phyloP scores from a whole-genome alignment of 805 yeast genomes.

The Yarrowia osloensis region DNA sequence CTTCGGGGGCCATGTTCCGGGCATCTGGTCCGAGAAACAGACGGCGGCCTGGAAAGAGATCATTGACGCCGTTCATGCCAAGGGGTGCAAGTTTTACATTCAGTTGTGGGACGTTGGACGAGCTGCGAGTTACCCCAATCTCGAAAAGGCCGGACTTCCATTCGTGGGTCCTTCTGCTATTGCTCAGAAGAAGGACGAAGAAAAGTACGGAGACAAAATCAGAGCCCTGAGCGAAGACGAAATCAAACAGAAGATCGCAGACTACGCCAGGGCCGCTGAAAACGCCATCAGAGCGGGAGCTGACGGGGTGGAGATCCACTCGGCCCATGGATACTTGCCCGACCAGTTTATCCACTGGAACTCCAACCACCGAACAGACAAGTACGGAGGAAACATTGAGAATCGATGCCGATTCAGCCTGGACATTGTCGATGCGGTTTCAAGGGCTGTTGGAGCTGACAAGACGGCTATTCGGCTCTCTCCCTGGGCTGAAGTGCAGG shows the following conservation, averaged over 20 bases:
- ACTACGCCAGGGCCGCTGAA: conserved; percentile 55
- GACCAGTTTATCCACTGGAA: conserved; percentile 50
- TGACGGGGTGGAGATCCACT: conserved; percentile 67
- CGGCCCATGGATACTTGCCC: conserved; percentile 62
- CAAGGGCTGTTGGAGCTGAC: conserved; percentile 55
- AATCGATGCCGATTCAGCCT: conserved; percentile 54
- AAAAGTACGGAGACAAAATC: conserved; percentile 15
- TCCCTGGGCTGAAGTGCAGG: conserved; percentile 35
- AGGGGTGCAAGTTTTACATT: conserved; percentile 43
- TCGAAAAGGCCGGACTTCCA: not conserved
- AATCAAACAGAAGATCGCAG: conserved; percentile 47
- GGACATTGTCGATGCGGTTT: conserved; percentile 56
- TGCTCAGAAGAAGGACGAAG: conserved; percentile 39
- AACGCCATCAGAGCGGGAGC: conserved; percentile 56
- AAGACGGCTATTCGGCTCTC: conserved; percentile 49
- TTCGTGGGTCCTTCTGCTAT: conserved; percentile 21
- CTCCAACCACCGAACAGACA: conserved; percentile 57
- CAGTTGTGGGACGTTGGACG: conserved; percentile 54
- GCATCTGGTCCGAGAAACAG: conserved; percentile 72
- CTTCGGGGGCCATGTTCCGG: conserved; percentile 36
- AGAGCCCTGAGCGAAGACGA: conserved; percentile 46
- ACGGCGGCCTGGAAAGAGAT: conserved; percentile 75
- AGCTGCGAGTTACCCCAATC: conserved; percentile 32
- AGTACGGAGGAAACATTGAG: conserved; percentile 63
- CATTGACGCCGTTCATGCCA: conserved; percentile 49